phyloP scores from a whole-genome alignment of 2,329 filamentous ascomycete genomes.

The Fusarium avenaceum region DNA sequence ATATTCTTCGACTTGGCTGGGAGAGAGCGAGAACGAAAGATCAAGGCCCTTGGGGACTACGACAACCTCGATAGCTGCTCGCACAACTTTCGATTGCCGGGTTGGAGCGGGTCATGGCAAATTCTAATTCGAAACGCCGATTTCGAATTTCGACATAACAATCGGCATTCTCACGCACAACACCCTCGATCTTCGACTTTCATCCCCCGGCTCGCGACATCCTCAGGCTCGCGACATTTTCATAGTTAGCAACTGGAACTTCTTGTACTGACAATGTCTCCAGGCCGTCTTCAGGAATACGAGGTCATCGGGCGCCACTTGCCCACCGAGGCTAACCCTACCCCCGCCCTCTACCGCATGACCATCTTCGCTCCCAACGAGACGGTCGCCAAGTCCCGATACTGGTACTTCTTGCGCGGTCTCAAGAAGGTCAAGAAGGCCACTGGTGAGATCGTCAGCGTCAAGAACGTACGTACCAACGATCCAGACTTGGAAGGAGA shows the following conservation, averaged over 20 bases:
- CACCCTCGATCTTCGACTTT: slow-evolving; percentile 22
- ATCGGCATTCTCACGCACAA: slow-evolving; percentile 12
- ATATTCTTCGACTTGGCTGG: slow-evolving; percentile 25
- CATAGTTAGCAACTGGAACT: slow-evolving; percentile 9
- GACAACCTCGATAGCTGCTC: slow-evolving; percentile 1
- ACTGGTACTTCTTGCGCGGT: slow-evolving; percentile 99
- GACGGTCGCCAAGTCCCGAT: slow-evolving; percentile 99
- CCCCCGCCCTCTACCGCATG: slow-evolving; percentile 99
- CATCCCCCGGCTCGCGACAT: slow-evolving; percentile 31
- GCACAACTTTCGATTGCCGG: not conserved
- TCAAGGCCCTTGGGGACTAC: not conserved
- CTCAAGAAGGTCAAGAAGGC: slow-evolving; percentile 99
- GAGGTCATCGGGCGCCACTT: slow-evolving; percentile 99
- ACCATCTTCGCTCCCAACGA: slow-evolving; percentile 98
- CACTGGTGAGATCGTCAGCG: slow-evolving; percentile 97
- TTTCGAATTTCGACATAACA: slow-evolving; percentile 29
- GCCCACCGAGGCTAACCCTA: slow-evolving; percentile 97
- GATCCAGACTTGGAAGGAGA: not conserved
- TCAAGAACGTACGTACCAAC: slow-evolving; percentile 84
- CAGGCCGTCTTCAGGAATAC: slow-evolving; percentile 99
- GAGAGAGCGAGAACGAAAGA: slow-evolving; percentile 21
- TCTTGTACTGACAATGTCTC: slow-evolving; percentile 51
- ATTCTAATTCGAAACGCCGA: slow-evolving; percentile 8
- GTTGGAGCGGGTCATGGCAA: slow-evolving; percentile 1
- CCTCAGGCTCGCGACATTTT: slow-evolving; percentile 33